Conservation (phyloP, 768 basidiomycete species). For the Tephrocybe sp. region DNA sequence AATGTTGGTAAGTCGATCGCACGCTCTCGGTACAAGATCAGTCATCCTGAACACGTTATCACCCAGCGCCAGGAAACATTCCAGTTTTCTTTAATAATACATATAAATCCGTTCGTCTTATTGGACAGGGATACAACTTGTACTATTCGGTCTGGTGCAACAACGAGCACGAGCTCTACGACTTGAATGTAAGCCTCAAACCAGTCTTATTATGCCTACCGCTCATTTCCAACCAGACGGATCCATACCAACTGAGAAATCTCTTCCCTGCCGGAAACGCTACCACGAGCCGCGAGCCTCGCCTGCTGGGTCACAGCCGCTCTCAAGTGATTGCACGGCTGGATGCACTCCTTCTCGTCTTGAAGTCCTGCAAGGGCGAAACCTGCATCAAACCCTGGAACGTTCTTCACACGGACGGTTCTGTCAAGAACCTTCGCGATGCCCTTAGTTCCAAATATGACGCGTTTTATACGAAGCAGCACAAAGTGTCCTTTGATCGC, state of each 20-base stretch:
- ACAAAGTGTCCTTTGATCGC: neutral
- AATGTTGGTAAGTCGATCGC: neutral
- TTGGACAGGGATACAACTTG: neutral
- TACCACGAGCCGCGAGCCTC: neutral
- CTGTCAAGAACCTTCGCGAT: neutral
- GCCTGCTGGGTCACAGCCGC: neutral
- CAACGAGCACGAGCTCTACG: conserved; percentile 1
- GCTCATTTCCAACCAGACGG: neutral
- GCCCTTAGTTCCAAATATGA: neutral
- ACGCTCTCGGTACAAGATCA: neutral
- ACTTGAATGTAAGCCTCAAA: neutral
- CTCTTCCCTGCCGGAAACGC: neutral
- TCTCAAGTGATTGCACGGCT: neutral
- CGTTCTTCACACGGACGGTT: neutral
- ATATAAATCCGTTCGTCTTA: neutral
- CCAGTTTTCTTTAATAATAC: neutral
- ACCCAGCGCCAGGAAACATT: neutral
- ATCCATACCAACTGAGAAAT: neutral
- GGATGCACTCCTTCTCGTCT: neutral
- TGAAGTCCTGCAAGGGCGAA: neutral
- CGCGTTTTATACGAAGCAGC: neutral
- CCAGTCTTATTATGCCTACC: neutral
- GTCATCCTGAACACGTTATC: too few species aligned
- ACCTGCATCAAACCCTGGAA: neutral
- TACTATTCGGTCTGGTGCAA: conserved; percentile 2